Evolutionary conservation across 306 rosid genomes (phyloP), one percentile per base, ranked within the genome.

Genomic region (Malus fusca): DNA sequence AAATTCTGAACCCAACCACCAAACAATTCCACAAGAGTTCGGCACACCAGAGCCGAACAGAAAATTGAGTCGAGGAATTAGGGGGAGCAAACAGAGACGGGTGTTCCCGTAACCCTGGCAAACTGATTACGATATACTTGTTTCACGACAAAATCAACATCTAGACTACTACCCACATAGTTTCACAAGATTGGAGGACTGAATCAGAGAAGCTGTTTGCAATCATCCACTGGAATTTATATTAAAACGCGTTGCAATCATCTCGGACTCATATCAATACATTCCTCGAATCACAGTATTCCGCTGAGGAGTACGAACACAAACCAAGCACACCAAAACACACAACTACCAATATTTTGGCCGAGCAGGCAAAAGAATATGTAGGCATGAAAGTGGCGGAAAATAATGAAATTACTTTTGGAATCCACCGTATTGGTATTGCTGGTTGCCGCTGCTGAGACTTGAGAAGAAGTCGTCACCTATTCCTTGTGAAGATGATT

Each of bases 401-500:
- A 51, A 74, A 44, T 59, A 35, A 42, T 5, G 65, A 46, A 48
- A 55, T 88, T 86, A 96, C 90, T 96, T 90, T 71, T 92, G 98
- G 83, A 90, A 89, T 75, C 89, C 93, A 68, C 97, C 91, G 58
- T 73, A 96, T 80, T 89, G 93, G 79, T 85, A 88, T 23, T 85
- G 90, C 71, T 84, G 93, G 76, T 86, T 79, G 18, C 87, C 75
- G n/a, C 66, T 37, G 8, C 91, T 48, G 68, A 82, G 87, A 79
- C 68, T 88, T 0, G 98, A 85, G 82, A 96, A 90, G 69, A 96
- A 23, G 83, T 87, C 93, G 31, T 92, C 90, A 12, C 81, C 93
- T 4, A 76, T 78, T 48, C 87, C 75, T 73, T 85, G 96, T 15
- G 96, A 87, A 76, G 93, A 84, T 69, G 97, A 79, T 78, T 35